These are phyloP conservation scores for Quercus ilex DNA, from an alignment of 306 rosid species.

Conservation along the genomic window DNA sequence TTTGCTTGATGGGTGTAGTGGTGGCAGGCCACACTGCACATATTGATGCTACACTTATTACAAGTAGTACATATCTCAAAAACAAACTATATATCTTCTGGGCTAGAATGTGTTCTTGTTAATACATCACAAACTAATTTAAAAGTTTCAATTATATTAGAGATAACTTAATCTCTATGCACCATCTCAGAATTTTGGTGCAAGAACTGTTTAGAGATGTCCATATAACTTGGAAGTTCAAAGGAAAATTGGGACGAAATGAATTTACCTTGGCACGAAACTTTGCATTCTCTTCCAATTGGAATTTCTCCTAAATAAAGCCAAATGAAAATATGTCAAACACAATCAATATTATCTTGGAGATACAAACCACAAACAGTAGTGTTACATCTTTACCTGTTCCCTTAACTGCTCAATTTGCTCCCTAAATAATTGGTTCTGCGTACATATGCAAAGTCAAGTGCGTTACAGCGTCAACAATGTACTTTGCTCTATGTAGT, in stretches of 20 bases:
- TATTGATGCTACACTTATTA: neutral
- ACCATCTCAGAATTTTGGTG: neutral
- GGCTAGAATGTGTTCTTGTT: too few relatives aligned
- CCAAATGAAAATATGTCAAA: neutral
- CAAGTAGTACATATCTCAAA: neutral
- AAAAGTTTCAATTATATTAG: neutral
- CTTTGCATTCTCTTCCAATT: slow-evolving; percentile 54
- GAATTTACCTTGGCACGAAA: slow-evolving; percentile 48
- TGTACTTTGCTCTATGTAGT: neutral
- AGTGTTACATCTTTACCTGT: slow-evolving; percentile 43
- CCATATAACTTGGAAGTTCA: neutral
- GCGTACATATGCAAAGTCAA: slow-evolving; percentile 22
- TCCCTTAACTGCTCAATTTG: slow-evolving; percentile 58
- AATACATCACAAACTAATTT: neutral
- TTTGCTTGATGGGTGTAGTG: neutral
- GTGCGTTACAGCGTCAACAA: neutral
- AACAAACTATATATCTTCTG: too few relatives aligned
- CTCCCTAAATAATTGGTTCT: slow-evolving; percentile 61
- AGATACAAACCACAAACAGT: neutral
- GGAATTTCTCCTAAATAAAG: slow-evolving; percentile 49
- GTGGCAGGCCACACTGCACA: slow-evolving; percentile 41
- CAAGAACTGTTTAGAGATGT: neutral
- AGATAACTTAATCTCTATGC: neutral
- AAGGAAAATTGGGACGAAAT: neutral
- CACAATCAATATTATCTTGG: neutral